These are phyloP conservation scores for Mucuna pruriens DNA, from an alignment of 306 rosid genomes.

Conservation along the genomic window DNA sequence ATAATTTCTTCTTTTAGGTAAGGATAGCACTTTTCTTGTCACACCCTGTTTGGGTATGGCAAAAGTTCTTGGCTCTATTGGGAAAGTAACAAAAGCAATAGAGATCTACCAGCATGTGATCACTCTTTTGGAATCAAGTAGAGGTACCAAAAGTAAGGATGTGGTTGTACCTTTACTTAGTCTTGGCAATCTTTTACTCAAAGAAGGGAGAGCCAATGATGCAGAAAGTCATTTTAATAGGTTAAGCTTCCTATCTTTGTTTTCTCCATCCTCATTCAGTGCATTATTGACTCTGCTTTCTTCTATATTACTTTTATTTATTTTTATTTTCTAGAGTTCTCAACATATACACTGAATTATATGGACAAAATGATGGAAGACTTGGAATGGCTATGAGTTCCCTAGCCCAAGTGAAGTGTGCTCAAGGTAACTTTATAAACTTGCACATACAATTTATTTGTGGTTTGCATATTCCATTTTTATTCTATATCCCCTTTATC, in stretches of 20 bases:
- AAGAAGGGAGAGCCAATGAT: constrained; percentile 71
- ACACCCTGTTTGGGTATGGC: constrained; percentile 83
- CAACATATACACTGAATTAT: constrained; percentile 58
- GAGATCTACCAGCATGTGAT: constrained; percentile 63
- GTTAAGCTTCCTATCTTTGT: constrained; percentile 47
- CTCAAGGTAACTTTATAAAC: constrained; percentile 62
- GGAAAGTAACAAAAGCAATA: constrained; percentile 73
- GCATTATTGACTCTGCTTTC: constrained; percentile 18
- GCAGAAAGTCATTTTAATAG: constrained; percentile 81
- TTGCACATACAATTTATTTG: constrained; percentile 21
- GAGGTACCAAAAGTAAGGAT: constrained; percentile 75
- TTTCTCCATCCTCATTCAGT: constrained; percentile 18
- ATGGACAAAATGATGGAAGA: constrained; percentile 87
- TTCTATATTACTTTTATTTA: constrained; percentile 33
- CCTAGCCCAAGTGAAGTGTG: constrained; percentile 83
- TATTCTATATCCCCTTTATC: not conserved
- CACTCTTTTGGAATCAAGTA: constrained; percentile 68
- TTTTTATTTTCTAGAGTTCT: constrained; percentile 58
- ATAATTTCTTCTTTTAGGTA: constrained; percentile 53
- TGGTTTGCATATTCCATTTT: constrained; percentile 16
- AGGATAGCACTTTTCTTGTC: constrained; percentile 64
- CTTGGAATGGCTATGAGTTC: constrained; percentile 90
- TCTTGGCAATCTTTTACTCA: constrained; percentile 80
- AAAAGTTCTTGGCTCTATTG: constrained; percentile 62
- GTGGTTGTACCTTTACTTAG: constrained; percentile 78